phyloP scores from a whole-genome alignment of 257 asterid species.

The Datura wrightii region DNA sequence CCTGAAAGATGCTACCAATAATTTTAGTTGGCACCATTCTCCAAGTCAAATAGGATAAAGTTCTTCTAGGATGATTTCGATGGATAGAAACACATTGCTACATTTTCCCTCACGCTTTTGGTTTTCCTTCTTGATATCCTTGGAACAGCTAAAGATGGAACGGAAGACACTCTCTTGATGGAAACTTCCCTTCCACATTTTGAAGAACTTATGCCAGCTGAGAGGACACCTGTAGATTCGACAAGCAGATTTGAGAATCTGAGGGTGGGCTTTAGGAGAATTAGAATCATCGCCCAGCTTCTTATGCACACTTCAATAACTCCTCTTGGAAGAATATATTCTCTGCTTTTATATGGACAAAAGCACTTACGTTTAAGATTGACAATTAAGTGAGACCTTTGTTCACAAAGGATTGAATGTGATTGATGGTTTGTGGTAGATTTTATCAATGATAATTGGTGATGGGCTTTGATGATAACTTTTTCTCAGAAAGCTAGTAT shows the following conservation, averaged over 20 bases:
- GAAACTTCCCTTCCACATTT: conserved; percentile 48
- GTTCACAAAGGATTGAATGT: not conserved
- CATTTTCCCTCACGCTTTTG: conserved; percentile 37
- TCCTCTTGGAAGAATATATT: not conserved
- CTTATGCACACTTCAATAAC: conserved; percentile 21
- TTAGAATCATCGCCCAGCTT: not conserved
- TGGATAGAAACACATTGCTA: conserved; percentile 30
- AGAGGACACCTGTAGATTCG: not conserved
- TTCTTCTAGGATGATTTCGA: conserved; percentile 51
- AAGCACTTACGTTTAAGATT: not conserved
- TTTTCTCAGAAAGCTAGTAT: not conserved
- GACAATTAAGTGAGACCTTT: not conserved
- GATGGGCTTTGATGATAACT: not conserved
- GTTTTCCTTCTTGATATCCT: conserved; percentile 43
- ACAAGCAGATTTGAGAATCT: conserved; percentile 6
- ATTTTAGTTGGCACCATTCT: conserved; percentile 59
- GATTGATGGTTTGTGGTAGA: conserved; percentile 5
- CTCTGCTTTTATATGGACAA: not conserved
- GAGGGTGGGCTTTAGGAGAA: conserved; percentile 9
- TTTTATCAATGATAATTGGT: not conserved
- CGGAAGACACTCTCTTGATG: conserved; percentile 43
- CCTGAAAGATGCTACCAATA: conserved; percentile 56
- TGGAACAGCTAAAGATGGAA: conserved; percentile 45
- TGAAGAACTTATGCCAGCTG: conserved; percentile 44
- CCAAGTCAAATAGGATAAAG: conserved; percentile 48